Conservation (phyloP, 2,329 filamentous ascomycete genomes). For the Fusarium equiseti region DNA sequence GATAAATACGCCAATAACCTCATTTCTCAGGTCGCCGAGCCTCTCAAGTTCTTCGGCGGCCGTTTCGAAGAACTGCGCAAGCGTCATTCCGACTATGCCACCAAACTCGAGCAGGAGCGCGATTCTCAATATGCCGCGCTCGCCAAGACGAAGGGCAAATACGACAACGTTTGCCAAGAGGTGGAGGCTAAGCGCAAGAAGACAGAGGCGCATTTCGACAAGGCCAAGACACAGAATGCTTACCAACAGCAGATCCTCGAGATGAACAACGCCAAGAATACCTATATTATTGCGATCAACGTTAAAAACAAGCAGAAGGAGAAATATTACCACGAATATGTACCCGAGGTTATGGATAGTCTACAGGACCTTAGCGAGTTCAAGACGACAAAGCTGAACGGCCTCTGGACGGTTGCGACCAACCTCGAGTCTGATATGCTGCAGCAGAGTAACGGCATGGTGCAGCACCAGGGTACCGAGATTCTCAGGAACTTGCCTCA, state of each 20-base stretch:
- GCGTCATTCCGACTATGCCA: constrained; percentile 87
- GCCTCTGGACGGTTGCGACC: constrained; percentile 84
- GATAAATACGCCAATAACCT: constrained; percentile 86
- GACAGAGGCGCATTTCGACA: constrained; percentile 93
- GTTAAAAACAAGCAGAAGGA: constrained; percentile 98
- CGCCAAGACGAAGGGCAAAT: constrained; percentile 91
- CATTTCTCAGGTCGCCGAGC: constrained; percentile 84
- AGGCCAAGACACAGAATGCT: constrained; percentile 87
- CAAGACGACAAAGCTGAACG: constrained; percentile 84
- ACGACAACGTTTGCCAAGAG: constrained; percentile 92
- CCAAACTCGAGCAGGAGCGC: constrained; percentile 89
- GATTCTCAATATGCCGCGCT: constrained; percentile 86
- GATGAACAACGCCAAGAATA: constrained; percentile 98
- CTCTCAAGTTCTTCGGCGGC: constrained; percentile 77
- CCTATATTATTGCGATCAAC: constrained; percentile 96
- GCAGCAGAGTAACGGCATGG: constrained; percentile 76
- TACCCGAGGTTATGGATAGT: constrained; percentile 92
- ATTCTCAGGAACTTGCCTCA: constrained; percentile 89
- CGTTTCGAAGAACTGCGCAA: constrained; percentile 95
- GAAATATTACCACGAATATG: constrained; percentile 95
- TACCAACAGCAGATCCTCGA: constrained; percentile 94
- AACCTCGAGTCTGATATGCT: constrained; percentile 85
- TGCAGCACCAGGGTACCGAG: constrained; percentile 80
- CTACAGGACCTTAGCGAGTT: constrained; percentile 95
- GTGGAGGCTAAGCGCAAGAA: constrained; percentile 96